A percentile compares a stretch with the other conserved stretches of the same genome.
Evolutionary conservation across 345 rosid genomes (phyloP).

Genomic region (Lumnitzera racemosa): DNA sequence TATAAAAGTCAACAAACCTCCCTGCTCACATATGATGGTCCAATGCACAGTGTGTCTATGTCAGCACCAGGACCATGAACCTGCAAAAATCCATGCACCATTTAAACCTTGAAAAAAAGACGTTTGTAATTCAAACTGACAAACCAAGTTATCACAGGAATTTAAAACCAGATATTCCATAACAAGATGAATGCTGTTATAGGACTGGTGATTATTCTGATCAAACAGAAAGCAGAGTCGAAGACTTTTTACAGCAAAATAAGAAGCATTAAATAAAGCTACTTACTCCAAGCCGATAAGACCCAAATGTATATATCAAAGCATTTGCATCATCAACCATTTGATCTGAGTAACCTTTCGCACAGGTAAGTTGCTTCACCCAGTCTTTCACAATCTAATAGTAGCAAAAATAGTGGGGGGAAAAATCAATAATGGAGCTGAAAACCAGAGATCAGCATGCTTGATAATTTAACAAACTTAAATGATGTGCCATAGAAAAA

Average conservation of each 20-base stretch:
- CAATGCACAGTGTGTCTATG: constrained; percentile 86
- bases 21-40: constrained; percentile 86
- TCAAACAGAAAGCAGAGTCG: too few species aligned
- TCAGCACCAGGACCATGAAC: constrained; percentile 96
- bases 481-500: too few species aligned
- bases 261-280: not conserved
- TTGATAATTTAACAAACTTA: too few species aligned
- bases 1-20: constrained; percentile 33
- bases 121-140: too few species aligned
- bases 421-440: too few species aligned
- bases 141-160: too few species aligned
- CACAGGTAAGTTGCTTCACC: constrained; percentile 68
- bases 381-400: constrained; percentile 73
- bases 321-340: constrained; percentile 96
- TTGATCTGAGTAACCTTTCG: constrained; percentile 73
- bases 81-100: constrained; percentile 17
- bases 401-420: not conserved
- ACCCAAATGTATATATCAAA: constrained; percentile 84
- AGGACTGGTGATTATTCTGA: too few species aligned
- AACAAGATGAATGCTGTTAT: too few species aligned
- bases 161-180: too few species aligned
- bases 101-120: too few species aligned
- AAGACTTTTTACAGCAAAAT: not conserved
- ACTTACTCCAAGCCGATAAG: constrained; percentile 87
- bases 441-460: not conserved